Evolutionary conservation across 352 stramenopile genomes (phyloP).

Genomic region (Phytophthora cajani): DNA sequence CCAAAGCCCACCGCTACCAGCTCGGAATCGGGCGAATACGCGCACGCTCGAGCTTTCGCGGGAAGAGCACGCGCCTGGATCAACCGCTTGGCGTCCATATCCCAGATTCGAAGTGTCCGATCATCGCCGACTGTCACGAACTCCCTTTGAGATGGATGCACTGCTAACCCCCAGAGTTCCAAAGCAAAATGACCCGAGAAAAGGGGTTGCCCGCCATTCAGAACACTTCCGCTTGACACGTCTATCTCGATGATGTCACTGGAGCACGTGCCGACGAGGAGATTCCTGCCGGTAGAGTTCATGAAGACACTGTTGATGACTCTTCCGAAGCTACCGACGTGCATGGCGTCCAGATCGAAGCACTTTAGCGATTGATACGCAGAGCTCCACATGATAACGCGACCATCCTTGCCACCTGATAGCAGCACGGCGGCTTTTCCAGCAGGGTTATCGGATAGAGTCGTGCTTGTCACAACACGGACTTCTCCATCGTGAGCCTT

Average conservation of each 20-base stretch:
- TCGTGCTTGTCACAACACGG: constrained; percentile 42
- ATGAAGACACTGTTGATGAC: constrained; percentile 56
- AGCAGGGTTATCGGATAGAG: constrained; percentile 12
- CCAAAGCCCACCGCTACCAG: constrained; percentile 86
- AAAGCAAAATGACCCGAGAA: constrained; percentile 71
- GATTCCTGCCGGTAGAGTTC: constrained; percentile 47
- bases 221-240: constrained; percentile 41
- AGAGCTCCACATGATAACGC: constrained; percentile 70
- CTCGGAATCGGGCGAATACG: constrained; percentile 88
- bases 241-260: constrained; percentile 90
- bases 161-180: constrained; percentile 85
- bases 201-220: constrained; percentile 48
- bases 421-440: constrained; percentile 36
- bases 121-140: constrained; percentile 86
- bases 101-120: constrained; percentile 82
- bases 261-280: constrained; percentile 85
- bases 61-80: constrained; percentile 45
- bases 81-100: constrained; percentile 66
- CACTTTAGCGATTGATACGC: constrained; percentile 77
- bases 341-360: constrained; percentile 57
- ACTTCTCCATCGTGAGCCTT: constrained; percentile 74
- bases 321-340: constrained; percentile 43
- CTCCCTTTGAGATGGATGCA: constrained; percentile 68
- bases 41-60: constrained; percentile 73
- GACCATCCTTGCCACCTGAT: constrained; percentile 77